Conservation (phyloP, 2,329 filamentous ascomycete species). For the Podosphaera xanthii region DNA sequence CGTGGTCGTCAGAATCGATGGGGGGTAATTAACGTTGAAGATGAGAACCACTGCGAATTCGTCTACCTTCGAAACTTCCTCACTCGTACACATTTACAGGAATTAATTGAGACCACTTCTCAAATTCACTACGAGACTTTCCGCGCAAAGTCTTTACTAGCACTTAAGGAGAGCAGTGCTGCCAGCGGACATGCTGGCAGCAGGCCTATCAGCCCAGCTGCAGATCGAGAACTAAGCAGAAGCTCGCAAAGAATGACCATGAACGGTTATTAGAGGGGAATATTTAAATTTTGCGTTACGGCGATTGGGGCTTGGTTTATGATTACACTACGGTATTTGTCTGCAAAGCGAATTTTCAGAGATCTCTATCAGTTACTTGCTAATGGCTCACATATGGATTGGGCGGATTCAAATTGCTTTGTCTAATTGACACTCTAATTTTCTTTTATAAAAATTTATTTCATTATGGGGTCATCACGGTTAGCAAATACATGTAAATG, state of each 20-base stretch:
- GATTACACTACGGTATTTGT: conserved; percentile 13
- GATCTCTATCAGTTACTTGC: conserved; percentile 11
- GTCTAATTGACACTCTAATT: too few species aligned
- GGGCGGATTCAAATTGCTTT: neutral
- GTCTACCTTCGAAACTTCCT: conserved; percentile 97
- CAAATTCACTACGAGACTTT: conserved; percentile 99
- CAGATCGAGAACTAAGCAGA: conserved; percentile 87
- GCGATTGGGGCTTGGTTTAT: conserved; percentile 9
- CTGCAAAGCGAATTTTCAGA: conserved; percentile 14
- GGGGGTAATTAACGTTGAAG: conserved; percentile 98
- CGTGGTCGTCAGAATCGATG: conserved; percentile 96
- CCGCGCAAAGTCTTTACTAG: conserved; percentile 95
- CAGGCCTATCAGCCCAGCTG: conserved; percentile 84
- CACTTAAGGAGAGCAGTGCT: conserved; percentile 92
- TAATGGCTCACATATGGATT: neutral
- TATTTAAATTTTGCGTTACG: conserved; percentile 3
- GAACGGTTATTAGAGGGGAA: conserved; percentile 66
- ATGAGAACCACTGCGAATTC: conserved; percentile 99
- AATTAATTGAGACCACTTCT: conserved; percentile 95
- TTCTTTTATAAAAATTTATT: too few species aligned
- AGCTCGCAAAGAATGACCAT: conserved; percentile 94
- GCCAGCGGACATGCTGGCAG: conserved; percentile 46
- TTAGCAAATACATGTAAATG: too few species aligned
- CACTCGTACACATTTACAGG: conserved; percentile 91
- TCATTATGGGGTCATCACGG: too few species aligned